Conservation (phyloP, 2,329 filamentous ascomycete genomes). For the Cladosporium austrohemisphaericum region DNA sequence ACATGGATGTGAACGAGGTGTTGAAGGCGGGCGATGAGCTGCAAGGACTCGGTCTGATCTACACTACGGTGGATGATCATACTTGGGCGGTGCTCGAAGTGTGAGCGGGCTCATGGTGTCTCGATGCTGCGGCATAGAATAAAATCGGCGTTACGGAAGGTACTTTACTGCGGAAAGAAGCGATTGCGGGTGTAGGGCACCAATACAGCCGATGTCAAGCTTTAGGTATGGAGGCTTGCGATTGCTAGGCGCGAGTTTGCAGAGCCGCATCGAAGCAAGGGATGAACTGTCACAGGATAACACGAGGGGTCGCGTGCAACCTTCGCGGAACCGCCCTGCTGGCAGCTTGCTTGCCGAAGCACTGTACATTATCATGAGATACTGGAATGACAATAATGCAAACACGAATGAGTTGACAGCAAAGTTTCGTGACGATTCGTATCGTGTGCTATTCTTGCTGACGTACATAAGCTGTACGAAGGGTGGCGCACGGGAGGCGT, state of each 20-base stretch:
- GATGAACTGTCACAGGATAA: conserved; percentile 10
- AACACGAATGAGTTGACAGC: background rate
- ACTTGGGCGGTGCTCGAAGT: conserved; percentile 84
- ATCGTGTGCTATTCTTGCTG: background rate
- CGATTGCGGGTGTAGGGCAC: too few relatives aligned
- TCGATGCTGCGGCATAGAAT: too few relatives aligned
- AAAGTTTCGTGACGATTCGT: too few relatives aligned
- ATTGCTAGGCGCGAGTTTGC: background rate
- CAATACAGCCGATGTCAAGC: conserved; percentile 2
- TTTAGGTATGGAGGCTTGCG: background rate
- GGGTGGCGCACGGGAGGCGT: conserved; percentile 5
- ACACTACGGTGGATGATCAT: conserved; percentile 86
- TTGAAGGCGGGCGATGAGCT: conserved; percentile 78
- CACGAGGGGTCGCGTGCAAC: background rate
- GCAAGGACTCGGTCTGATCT: conserved; percentile 69
- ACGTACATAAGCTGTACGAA: background rate
- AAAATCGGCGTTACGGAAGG: too few relatives aligned
- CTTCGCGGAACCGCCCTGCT: too few relatives aligned
- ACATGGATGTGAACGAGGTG: conserved; percentile 67
- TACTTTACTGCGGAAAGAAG: background rate
- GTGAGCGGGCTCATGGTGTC: conserved; percentile 34
- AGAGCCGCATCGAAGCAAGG: conserved; percentile 14
- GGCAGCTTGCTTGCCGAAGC: background rate
- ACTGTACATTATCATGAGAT: conserved; percentile 13
- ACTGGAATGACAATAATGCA: conserved; percentile 10